Evolutionary conservation across 2,329 filamentous ascomycete species (phyloP), one percentile per base, ranked within the genome.

Genomic region (Amylocarpus encephaloides): DNA sequence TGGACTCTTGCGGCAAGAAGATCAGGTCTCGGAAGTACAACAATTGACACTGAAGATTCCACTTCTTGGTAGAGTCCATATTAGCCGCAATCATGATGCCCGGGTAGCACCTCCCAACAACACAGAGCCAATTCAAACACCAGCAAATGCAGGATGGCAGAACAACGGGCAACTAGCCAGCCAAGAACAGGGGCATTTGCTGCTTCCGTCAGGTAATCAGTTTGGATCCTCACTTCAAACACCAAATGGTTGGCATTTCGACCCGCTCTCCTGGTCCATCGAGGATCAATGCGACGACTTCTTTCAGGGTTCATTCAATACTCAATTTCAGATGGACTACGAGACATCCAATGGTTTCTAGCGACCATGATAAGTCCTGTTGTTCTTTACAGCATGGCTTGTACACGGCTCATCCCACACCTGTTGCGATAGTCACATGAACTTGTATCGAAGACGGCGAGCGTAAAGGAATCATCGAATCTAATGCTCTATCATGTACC

Each of bases 61-160:
- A 42, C 47, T 57, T 3, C 44, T 57, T 13, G 55, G 55, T 5
- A 57, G 53, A 45, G 48, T 57, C 29, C 50, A 55, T 35, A 46
- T 57, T 49, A 48, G 55, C 33, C 49, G 50, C 38, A 55, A 52
- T 46, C 29, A 5, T 18, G n/a, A 48, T 32, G 29, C 38, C 9
- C n/a, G 35, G 10, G 39, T 15, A 7, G 22, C 13, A 38, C 29
- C 40, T 2, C 48, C 34, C 30, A n/a, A 26, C 18, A 12, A n/a
- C n/a, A n/a, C n/a, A n/a, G n/a, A n/a, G n/a, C n/a, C 18, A 6
- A 43, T 32, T 6, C 15, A 13, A 10, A 36, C 11, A 3, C 15
- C 13, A 15, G 7, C 43, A 7, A 34, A 45, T 15, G 13, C n/a
- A 13, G 41, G 19, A 13, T 5, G 41, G 19, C 19, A 32, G n/a